Conservation (phyloP, 2,329 filamentous ascomycete species). For the Clonostachys solani region DNA sequence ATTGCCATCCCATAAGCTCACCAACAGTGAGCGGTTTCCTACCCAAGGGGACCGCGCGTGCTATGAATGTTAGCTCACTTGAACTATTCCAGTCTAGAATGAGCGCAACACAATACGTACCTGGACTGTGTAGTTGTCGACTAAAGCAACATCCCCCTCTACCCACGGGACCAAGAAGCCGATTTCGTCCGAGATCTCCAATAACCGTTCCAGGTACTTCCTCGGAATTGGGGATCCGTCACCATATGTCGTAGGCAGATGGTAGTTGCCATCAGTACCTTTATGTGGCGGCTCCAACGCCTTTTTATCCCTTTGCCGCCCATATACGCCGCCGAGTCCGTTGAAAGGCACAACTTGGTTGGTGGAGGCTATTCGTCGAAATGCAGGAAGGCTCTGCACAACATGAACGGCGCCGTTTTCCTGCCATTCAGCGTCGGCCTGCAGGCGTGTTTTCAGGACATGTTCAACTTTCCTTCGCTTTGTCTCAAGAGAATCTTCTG, state of each 20-base stretch:
- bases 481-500: neutral
- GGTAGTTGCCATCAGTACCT: neutral
- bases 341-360: neutral
- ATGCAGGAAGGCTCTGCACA: neutral
- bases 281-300: neutral
- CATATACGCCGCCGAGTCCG: neutral
- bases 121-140: constrained; percentile 1
- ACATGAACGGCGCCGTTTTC: neutral
- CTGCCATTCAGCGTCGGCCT: neutral
- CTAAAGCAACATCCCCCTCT: neutral
- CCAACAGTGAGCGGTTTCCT: neutral
- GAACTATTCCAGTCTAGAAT: neutral
- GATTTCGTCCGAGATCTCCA: neutral
- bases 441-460: neutral
- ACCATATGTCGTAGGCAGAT: constrained; percentile 1
- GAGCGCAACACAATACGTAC: neutral
- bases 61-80: neutral
- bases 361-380: neutral
- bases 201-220: neutral
- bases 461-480: neutral
- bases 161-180: neutral
- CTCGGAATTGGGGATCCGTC: constrained; percentile 1
- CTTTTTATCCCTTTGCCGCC: neutral
- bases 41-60: neutral
- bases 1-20: neutral